Conservation (phyloP, 2,329 filamentous ascomycete genomes). For the Polytolypa hystricis region DNA sequence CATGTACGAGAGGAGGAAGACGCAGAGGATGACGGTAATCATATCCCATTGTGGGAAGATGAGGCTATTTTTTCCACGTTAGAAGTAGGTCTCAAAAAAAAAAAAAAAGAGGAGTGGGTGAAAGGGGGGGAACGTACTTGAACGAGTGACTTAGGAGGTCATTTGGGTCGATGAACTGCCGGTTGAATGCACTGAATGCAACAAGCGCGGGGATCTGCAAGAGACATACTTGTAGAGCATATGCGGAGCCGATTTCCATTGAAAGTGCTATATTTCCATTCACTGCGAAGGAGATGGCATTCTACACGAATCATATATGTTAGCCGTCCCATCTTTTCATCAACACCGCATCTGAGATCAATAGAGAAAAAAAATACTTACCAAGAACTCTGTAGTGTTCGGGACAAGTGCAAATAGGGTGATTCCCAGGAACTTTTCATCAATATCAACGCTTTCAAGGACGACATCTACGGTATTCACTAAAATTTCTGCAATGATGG, state of each 20-base stretch:
- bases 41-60: conserved; percentile 99
- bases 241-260: conserved; percentile 98
- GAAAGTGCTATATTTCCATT: conserved; percentile 97
- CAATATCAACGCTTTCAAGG: conserved; percentile 75
- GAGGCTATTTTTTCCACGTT: conserved; percentile 47
- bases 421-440: conserved; percentile 95
- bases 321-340: conserved; percentile 1
- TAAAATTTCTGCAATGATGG: conserved; percentile 92
- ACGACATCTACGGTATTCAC: conserved; percentile 98
- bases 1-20: conserved; percentile 94
- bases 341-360: background rate
- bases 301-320: conserved; percentile 40
- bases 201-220: conserved; percentile 90
- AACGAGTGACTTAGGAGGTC: conserved; percentile 43
- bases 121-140: conserved; percentile 33
- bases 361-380: conserved; percentile 35
- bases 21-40: conserved; percentile 89
- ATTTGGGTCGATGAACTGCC: conserved; percentile 42
- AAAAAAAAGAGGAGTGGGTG: background rate
- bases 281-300: conserved; percentile 98
- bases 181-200: conserved; percentile 73
- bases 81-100: conserved; percentile 11
- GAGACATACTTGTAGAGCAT: conserved; percentile 89
- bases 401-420: conserved; percentile 93
- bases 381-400: conserved; percentile 95